Base-by-base conservation (phyloP, 1,139 yeast species). In the Arxiozyma telluris region DNA sequence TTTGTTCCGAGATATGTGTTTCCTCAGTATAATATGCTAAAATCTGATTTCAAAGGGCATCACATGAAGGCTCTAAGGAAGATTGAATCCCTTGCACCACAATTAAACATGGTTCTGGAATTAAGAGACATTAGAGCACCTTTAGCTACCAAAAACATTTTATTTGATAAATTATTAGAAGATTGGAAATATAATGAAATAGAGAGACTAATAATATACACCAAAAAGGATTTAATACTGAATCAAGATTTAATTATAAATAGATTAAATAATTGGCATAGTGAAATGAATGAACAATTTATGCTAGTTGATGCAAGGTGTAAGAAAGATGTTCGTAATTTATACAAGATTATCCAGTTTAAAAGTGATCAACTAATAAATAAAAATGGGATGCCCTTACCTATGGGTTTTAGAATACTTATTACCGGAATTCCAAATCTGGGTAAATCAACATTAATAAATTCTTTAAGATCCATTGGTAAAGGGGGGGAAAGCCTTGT, bases 341-440 rank as follows among this genome's bases (percentile, higher is more conserved):
- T 90, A 15, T 72, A 87, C 30, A 75, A 77, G 9, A 62, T 73
- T 22, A 73, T 88, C 18, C 74, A 74, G 47, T 71, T 75, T 54
- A 72, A 73, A 54, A 60, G 55, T 43, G 22, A 60, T 41, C 42
- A 56, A 18, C 47, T 53, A 34, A 50, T 59, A 45, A 57, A 55
- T 41, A 41, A 54, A 23, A 46, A 52, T 76, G 69, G 67, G 7
- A 82, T 91, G 0, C 82, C 84, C 1, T 93, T 95, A 0, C 97
- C 97, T 0, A 71, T 90, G 54, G 98, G 98, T 0, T 72, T 87
- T 50, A 72, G 91, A 42, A 69, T 87, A 52, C 75, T 91, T 75
- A 81, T 93, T 50, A 83, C 87, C 12, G 98, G 98, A 0, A 87
- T 93, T 95, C 98, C 98, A 0, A 93, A 93, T 67, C 96, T 90